phyloP scores from a whole-genome alignment of 495 filamentous ascomycete genomes.

The Penicillium desertorum region DNA sequence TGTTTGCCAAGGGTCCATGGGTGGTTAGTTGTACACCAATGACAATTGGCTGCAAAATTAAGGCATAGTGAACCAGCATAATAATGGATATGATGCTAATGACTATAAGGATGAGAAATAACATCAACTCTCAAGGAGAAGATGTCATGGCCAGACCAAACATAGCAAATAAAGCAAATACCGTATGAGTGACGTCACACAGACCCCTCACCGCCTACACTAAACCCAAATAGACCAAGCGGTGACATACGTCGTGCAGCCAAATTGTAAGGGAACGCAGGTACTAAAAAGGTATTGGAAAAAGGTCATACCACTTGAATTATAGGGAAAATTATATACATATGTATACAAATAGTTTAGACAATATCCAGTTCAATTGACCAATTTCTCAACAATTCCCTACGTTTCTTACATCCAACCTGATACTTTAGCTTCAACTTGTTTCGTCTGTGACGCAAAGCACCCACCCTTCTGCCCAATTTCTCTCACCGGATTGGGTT shows the following conservation, averaged over 20 bases:
- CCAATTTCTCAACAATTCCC: background rate
- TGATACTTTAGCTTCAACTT: conserved; percentile 8
- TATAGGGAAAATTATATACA: background rate
- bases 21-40: conserved; percentile 33
- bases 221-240: conserved; percentile 15
- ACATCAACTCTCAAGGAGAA: background rate
- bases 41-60: background rate
- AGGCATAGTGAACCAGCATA: background rate
- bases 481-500: conserved; percentile 47
- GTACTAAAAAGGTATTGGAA: conserved; percentile 4
- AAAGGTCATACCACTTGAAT: conserved; percentile 2
- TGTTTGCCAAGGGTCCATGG: conserved; percentile 34
- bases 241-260: conserved; percentile 19
- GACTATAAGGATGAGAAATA: background rate
- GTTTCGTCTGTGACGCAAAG: conserved; percentile 38
- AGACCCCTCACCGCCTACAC: background rate
- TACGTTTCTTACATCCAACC: background rate
- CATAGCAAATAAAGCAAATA: background rate
- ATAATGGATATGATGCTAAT: background rate
- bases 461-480: conserved; percentile 39
- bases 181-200: conserved; percentile 6
- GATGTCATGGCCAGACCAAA: conserved; percentile 6
- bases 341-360: background rate
- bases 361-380: background rate
- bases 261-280: conserved; percentile 9